Base-by-base conservation (phyloP, 352 stramenopile genomes). In the Phytophthora citricola region DNA sequence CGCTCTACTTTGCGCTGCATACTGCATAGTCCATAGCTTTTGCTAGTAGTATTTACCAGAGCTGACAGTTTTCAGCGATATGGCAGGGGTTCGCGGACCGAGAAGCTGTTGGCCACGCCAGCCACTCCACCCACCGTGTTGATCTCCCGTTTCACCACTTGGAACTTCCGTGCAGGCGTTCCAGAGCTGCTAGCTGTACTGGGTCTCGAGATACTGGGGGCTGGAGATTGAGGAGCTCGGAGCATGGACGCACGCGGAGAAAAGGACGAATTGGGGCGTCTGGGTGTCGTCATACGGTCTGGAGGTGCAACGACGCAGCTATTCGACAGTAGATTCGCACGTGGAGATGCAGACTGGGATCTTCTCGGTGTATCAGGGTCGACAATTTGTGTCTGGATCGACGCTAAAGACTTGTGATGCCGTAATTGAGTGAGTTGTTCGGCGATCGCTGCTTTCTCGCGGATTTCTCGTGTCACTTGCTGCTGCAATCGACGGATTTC, bases 401-500 rank as follows among this genome's bases (percentile, higher is more conserved):
- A 58, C 4, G 29, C 26, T 22, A 39, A 22, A 14, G 36, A 55
- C 36, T 71, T 54, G n/a, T 62, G 17, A 12, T 63, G 47, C 1
- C 54, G 51, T 5, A 85, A 47, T 27, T 83, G 61, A 1, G 71
- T 71, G 8, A 92, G 53, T 45, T 89, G 76, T 4, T 85, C 69
- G 43, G 82, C 73, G 1, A 90, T 76, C 9, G 59, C 38, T 9
- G 61, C 54, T 43, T 90, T 92, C 12, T 75, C 48, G 15, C 72
- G 78, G 8, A 58, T 78, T 58, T 93, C 85, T 10, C 71, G 75
- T 1, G 67, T 54, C 11, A 93, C 63, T 54, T 93, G 83, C 53
- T 82, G 70, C 54, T 89, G 79, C 17, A 93, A 47, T 3, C 85
- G 79, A 41, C 75, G 75, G 52, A 93, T 89, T 58, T 92, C 81